Percentiles rank a stretch among this genome's conserved stretches.
phyloP scores from a whole-genome alignment of 2,329 filamentous ascomycete genomes.

The Dryadomyces quercus-mongolicae region DNA sequence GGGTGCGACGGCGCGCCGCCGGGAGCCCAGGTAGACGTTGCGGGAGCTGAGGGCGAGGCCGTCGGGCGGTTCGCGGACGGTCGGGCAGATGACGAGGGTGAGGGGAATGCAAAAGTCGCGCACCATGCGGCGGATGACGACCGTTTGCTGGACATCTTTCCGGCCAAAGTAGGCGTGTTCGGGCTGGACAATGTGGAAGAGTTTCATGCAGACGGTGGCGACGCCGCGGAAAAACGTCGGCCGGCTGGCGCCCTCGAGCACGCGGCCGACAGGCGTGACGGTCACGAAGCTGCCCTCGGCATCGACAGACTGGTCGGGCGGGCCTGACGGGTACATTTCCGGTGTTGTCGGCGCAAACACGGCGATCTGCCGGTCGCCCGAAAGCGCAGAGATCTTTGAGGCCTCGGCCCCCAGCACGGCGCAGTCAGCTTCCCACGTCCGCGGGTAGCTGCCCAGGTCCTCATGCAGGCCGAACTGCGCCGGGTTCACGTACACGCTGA shows the following conservation, averaged over 20 bases:
- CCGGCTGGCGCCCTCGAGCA: slow-evolving; percentile 73
- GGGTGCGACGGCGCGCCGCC: slow-evolving; percentile 59
- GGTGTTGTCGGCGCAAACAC: slow-evolving; percentile 76
- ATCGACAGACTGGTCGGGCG: slow-evolving; percentile 56
- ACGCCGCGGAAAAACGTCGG: slow-evolving; percentile 96
- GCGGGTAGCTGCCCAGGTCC: slow-evolving; percentile 79
- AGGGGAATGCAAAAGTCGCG: slow-evolving; percentile 74
- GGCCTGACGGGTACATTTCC: slow-evolving; percentile 81
- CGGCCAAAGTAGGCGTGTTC: slow-evolving; percentile 87
- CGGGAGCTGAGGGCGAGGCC: slow-evolving; percentile 84
- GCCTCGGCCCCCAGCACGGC: slow-evolving; percentile 51
- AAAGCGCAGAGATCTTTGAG: slow-evolving; percentile 42
- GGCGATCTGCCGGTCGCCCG: slow-evolving; percentile 34
- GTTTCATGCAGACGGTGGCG: slow-evolving; percentile 89
- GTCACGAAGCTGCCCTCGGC: slow-evolving; percentile 83
- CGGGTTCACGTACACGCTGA: slow-evolving; percentile 92
- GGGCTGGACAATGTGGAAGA: slow-evolving; percentile 72
- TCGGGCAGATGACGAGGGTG: slow-evolving; percentile 61
- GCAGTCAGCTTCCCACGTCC: slow-evolving; percentile 74
- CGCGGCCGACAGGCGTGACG: slow-evolving; percentile 69
- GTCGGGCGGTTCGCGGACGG: slow-evolving; percentile 59
- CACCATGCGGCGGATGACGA: slow-evolving; percentile 78
- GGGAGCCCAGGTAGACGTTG: slow-evolving; percentile 79
- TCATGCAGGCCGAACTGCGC: slow-evolving; percentile 88
- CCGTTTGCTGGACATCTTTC: slow-evolving; percentile 94